Base-by-base conservation (phyloP, 2,329 filamentous ascomycete species). In the Arachnomyces sp. region DNA sequence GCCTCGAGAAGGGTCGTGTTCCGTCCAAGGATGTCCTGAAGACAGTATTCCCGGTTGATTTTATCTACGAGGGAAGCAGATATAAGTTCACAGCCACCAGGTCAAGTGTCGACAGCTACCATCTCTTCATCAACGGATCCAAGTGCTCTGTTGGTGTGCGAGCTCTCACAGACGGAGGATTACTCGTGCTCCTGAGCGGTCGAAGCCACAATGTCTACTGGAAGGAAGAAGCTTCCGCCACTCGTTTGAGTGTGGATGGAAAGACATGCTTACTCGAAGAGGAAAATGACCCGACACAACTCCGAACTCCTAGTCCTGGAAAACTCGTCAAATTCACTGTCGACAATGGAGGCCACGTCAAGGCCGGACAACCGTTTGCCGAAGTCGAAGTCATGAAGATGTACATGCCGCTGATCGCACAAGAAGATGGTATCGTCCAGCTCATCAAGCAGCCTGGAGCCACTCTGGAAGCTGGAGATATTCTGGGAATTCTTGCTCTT, bases 341-440 rank as follows among this genome's bases (percentile, higher is more conserved):
- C 2, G 92, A 95, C 65, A 96, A 94, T 57, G 92, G 92, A 45
- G 77, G 88, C 52, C 92, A 98, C 62, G 80, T 98, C 65, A 83
- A 80, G 65, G 87, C 93, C 53, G 90, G 90, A 42, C 86, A 96
- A 65, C 74, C 90, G 28, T 98, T 88, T 59, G 92, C 92, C 41
- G 92, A 98, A 66, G 90, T 98, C 31, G 92, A 98, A 69, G 92
- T 98, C 67, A 98, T 98, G 92, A 98, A 98, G 77, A 98, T 98
- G 92, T 96, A 96, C 77, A 98, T 98, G 92, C 92, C 92, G 57
- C 75, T 98, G 40, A 77, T 98, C 46, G 86, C 92, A 2, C 84
- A 89, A 60, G 92, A 98, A 65, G 92, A 95, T 55, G 92, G 92
- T 72, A 77, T 94, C 40, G 90, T 98, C 42, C 92, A 95, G 71